These are phyloP conservation scores for Galerina sulciceps DNA, from an alignment of 768 basidiomycete genomes.

Conservation along the genomic window DNA sequence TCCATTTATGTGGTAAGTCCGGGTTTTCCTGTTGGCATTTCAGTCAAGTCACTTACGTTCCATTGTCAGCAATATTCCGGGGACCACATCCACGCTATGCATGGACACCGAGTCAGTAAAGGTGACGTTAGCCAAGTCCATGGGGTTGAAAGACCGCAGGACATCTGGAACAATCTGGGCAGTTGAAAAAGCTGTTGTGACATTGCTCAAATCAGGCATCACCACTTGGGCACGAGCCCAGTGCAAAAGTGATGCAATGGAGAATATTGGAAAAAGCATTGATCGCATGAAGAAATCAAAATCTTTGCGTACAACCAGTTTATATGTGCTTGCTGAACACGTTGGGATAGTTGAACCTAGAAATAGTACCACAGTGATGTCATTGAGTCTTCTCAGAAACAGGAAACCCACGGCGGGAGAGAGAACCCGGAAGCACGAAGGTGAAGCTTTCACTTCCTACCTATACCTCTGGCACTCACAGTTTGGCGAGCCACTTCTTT, in stretches of 20 bases:
- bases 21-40: not conserved
- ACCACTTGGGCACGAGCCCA: conserved; percentile 17
- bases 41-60: conserved; percentile 32
- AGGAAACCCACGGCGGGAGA: not conserved
- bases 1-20: not conserved
- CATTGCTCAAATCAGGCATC: conserved; percentile 21
- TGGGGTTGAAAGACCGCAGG: conserved; percentile 41
- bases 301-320: not conserved
- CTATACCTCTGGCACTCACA: no score
- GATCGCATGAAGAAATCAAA: not conserved
- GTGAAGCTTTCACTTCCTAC: no score
- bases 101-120: conserved; percentile 38
- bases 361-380: conserved; percentile 9
- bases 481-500: no score
- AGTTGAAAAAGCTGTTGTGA: conserved; percentile 36
- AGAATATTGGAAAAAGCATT: conserved; percentile 13
- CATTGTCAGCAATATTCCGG: conserved; percentile 39
- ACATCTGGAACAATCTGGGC: conserved; percentile 46
- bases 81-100: conserved; percentile 33
- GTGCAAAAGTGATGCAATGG: conserved; percentile 7
- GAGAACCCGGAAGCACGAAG: not conserved
- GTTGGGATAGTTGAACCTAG: conserved; percentile 10
- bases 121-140: conserved; percentile 36
- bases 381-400: conserved; percentile 1
- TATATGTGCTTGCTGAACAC: conserved; percentile 6